Conservation (phyloP, 202 grass and related monocot genomes). For the Setaria italica region DNA sequence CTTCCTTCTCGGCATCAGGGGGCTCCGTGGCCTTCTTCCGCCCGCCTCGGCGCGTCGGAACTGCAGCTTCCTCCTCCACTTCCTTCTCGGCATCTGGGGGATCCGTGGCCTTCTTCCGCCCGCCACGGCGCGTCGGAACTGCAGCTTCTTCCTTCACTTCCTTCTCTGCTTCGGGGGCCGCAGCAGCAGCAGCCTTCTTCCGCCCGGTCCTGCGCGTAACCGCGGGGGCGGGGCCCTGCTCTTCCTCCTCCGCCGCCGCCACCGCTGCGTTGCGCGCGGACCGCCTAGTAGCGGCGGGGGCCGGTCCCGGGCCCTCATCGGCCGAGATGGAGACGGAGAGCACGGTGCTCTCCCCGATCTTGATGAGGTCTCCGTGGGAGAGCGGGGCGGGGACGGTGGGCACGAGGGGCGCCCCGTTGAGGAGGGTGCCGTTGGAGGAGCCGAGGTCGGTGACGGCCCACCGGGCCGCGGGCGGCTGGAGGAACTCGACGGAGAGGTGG, state of each 20-base stretch:
- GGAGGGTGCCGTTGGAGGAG: slow-evolving; percentile 76
- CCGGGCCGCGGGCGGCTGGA: slow-evolving; percentile 42
- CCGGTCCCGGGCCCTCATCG: not conserved
- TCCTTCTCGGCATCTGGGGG: not conserved
- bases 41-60: slow-evolving; percentile 16
- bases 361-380: slow-evolving; percentile 67
- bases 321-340: slow-evolving; percentile 60
- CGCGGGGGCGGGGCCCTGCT: not conserved
- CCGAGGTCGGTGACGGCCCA: slow-evolving; percentile 76
- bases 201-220: slow-evolving; percentile 35
- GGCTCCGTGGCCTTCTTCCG: slow-evolving; percentile 15
- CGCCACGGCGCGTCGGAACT: slow-evolving; percentile 20
- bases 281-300: slow-evolving; percentile 25
- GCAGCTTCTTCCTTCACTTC: slow-evolving; percentile 27
- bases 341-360: slow-evolving; percentile 62
- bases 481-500: slow-evolving; percentile 70
- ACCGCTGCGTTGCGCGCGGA: slow-evolving; percentile 30
- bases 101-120: slow-evolving; percentile 27
- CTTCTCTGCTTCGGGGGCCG: slow-evolving; percentile 21
- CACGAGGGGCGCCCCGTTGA: slow-evolving; percentile 55
- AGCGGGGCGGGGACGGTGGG: slow-evolving; percentile 55
- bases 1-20: slow-evolving; percentile 21
- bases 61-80: slow-evolving; percentile 22
- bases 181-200: slow-evolving; percentile 32
- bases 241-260: not conserved